Evolutionary conservation across 2,329 filamentous ascomycete genomes (phyloP).

Genomic region (Fusarium stilboides): DNA sequence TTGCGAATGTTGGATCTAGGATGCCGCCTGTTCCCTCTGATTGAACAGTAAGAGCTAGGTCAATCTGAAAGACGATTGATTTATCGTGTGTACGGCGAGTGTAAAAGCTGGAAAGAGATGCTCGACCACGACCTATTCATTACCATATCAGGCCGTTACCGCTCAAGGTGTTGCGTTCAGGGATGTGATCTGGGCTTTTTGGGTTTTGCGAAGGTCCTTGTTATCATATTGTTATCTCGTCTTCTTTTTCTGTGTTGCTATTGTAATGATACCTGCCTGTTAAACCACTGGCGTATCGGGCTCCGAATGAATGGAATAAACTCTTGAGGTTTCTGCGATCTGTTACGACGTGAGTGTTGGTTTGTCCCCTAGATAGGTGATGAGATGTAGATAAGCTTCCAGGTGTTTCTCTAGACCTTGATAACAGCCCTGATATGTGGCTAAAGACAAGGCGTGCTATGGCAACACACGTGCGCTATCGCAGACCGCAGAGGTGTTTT

Average conservation of each 20-base stretch:
- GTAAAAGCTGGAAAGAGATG: neutral
- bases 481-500: neutral
- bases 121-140: constrained; percentile 7
- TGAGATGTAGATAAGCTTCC: constrained; percentile 2
- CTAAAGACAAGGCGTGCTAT: neutral
- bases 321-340: neutral
- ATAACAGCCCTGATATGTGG: neutral
- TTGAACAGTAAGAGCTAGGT: neutral
- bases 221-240: constrained; percentile 5
- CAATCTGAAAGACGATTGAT: neutral
- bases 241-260: constrained; percentile 8
- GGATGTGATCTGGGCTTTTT: neutral
- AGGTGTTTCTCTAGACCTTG: neutral
- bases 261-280: constrained; percentile 26
- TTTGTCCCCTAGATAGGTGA: neutral
- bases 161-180: neutral
- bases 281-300: constrained; percentile 5
- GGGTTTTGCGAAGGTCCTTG: neutral
- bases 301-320: constrained; percentile 10
- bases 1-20: constrained; percentile 73
- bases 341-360: neutral
- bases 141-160: constrained; percentile 12
- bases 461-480: neutral
- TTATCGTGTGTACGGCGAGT: constrained; percentile 7
- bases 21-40: constrained; percentile 39